phyloP scores from a whole-genome alignment of 169 alveolate species.

The Plasmodium coatneyi region DNA sequence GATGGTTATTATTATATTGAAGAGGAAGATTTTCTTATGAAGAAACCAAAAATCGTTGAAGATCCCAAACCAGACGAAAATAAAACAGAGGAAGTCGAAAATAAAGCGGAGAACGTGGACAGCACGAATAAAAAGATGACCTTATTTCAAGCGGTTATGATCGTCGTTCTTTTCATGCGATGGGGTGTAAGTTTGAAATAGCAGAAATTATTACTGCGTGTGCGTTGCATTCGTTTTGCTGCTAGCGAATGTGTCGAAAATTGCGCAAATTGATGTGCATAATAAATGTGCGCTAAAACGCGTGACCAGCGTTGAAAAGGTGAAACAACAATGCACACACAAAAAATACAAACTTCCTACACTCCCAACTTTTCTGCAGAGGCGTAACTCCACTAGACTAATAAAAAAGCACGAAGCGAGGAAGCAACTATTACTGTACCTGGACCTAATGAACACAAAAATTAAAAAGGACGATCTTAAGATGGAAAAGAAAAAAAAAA shows the following conservation, averaged over 20 bases:
- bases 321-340: slow-evolving; percentile 4
- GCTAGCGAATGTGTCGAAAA: neutral
- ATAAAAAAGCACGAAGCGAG: neutral
- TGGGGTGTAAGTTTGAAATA: neutral
- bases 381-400: neutral
- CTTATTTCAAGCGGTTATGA: neutral
- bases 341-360: neutral
- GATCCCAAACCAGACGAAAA: neutral
- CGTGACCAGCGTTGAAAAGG: neutral
- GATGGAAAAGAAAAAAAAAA: neutral
- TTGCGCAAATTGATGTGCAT: neutral
- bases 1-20: neutral
- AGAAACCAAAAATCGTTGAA: neutral
- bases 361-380: neutral
- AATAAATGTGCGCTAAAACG: neutral
- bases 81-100: neutral
- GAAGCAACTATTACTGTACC: neutral
- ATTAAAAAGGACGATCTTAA: neutral
- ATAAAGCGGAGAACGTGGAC: neutral
- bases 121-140: neutral
- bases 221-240: neutral
- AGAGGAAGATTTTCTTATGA: neutral
- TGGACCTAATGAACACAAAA: neutral
- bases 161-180: neutral
- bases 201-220: neutral